Conservation (phyloP, 176 grass and related monocot genomes). For the Echinochloa phyllopogon region DNA sequence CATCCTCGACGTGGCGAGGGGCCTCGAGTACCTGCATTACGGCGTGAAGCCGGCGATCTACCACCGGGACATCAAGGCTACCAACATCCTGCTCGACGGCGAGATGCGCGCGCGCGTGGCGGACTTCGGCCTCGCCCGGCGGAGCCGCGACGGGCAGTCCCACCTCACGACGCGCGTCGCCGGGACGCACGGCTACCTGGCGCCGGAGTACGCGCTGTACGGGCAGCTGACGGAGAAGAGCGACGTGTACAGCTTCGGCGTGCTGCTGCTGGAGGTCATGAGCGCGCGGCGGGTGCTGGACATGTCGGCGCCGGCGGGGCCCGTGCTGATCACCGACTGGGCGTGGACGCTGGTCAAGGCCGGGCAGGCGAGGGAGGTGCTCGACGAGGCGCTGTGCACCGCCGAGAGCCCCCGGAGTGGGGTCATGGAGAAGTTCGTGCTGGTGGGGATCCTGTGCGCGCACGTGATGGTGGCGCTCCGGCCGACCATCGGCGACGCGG, state of each 20-base stretch:
- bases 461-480: slow-evolving; percentile 94
- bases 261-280: slow-evolving; percentile 82
- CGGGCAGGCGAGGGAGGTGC: slow-evolving; percentile 60
- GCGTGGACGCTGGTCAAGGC: slow-evolving; percentile 79
- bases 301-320: slow-evolving; percentile 58
- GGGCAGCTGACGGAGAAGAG: slow-evolving; percentile 94
- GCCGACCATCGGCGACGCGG: slow-evolving; percentile 80
- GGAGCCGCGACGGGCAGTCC: slow-evolving; percentile 82
- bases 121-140: slow-evolving; percentile 75
- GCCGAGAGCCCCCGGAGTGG: slow-evolving; percentile 64
- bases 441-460: slow-evolving; percentile 83
- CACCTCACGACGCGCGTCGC: slow-evolving; percentile 95
- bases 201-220: slow-evolving; percentile 91
- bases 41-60: slow-evolving; percentile 93
- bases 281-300: slow-evolving; percentile 68
- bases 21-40: slow-evolving; percentile 79
- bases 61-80: slow-evolving; percentile 91
- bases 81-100: slow-evolving; percentile 81
- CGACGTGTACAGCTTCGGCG: slow-evolving; percentile 94
- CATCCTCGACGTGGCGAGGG: slow-evolving; percentile 81
- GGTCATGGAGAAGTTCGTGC: slow-evolving; percentile 85
- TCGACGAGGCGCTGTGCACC: slow-evolving; percentile 54
- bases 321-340: slow-evolving; percentile 94
- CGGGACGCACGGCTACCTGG: slow-evolving; percentile 88
- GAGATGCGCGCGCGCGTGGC: slow-evolving; percentile 81